phyloP scores from a whole-genome alignment of 2,329 filamentous ascomycete genomes.

The Verticillium zaregamsianum region DNA sequence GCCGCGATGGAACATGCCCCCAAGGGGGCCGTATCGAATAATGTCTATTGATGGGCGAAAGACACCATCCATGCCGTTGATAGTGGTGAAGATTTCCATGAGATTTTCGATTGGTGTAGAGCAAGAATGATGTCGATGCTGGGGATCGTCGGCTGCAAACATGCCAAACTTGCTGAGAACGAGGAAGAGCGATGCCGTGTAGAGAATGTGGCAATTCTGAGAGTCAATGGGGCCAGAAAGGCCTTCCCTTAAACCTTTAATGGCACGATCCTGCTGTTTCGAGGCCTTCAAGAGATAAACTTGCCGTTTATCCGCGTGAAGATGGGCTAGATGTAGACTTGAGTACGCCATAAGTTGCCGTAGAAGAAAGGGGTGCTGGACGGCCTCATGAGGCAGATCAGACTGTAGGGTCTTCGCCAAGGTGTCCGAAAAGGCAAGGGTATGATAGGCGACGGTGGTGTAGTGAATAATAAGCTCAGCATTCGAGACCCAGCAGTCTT shows the following conservation, averaged over 20 bases:
- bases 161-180: slow-evolving; percentile 4
- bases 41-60: not conserved
- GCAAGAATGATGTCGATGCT: not conserved
- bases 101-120: not conserved
- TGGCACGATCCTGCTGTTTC: not conserved
- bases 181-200: slow-evolving; percentile 7
- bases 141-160: not conserved
- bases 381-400: not conserved
- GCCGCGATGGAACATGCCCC: not conserved
- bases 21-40: not conserved
- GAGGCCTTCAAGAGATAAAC: not conserved
- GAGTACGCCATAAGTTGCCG: not conserved
- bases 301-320: not conserved
- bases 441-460: not conserved
- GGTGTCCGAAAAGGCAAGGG: not conserved
- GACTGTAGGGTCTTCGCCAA: not conserved
- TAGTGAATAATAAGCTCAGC: not conserved
- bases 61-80: not conserved
- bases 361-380: not conserved
- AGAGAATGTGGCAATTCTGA: not conserved
- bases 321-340: not conserved
- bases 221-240: not conserved
- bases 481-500: not conserved
- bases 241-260: not conserved
- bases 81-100: not conserved